These are phyloP conservation scores for Fraxinus floribunda DNA, from an alignment of 305 asterid species.

Conservation along the genomic window DNA sequence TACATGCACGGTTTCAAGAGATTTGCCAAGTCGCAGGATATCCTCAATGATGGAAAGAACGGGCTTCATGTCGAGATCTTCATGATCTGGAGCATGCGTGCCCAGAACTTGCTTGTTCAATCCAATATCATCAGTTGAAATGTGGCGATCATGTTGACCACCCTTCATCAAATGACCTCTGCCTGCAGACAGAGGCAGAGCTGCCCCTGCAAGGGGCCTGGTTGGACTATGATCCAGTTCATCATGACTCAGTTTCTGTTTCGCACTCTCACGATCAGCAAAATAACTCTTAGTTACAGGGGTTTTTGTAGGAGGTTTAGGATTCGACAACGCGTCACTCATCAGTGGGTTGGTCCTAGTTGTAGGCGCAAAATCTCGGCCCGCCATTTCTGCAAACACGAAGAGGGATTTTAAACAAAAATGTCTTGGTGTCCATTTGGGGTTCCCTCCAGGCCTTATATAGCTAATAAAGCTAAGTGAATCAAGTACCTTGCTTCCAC, in stretches of 20 bases:
- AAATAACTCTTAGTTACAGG: conserved; percentile 18
- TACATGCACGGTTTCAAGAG: conserved; percentile 28
- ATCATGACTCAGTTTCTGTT: conserved; percentile 26
- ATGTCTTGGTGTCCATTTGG: conserved; percentile 21
- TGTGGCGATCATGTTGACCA: conserved; percentile 38
- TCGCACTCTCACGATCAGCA: conserved; percentile 15
- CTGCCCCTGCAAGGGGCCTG: not conserved
- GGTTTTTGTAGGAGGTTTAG: conserved; percentile 9
- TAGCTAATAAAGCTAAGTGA: conserved; percentile 48
- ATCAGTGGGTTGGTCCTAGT: conserved; percentile 13
- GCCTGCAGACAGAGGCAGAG: not conserved
- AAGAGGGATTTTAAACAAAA: not conserved
- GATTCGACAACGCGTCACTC: not conserved
- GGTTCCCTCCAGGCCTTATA: conserved; percentile 23
- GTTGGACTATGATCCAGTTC: conserved; percentile 23
- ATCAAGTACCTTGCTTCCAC: conserved; percentile 64
- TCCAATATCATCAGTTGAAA: conserved; percentile 54
- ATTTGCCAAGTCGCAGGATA: conserved; percentile 50
- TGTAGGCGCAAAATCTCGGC: conserved; percentile 24
- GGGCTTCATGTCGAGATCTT: conserved; percentile 56
- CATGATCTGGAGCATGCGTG: conserved; percentile 67
- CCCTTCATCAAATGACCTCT: conserved; percentile 32
- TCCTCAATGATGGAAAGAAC: conserved; percentile 66
- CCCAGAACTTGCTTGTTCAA: conserved; percentile 62
- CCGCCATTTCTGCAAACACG: conserved; percentile 24